Conservation (phyloP, 257 asterid species). For the Ilex aquifolium region DNA sequence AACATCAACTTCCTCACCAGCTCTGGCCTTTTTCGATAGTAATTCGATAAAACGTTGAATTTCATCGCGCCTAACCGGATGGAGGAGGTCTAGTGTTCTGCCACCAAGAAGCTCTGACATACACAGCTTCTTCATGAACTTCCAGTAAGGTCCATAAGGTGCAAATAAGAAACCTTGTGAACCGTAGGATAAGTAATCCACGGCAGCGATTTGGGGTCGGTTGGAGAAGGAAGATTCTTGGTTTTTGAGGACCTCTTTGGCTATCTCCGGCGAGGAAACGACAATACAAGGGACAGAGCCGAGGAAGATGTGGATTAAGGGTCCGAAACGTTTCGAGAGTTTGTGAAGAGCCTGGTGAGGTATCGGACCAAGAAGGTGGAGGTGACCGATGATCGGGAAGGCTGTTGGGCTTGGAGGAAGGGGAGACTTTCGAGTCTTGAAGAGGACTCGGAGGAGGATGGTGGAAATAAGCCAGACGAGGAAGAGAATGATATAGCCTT, state of each 20-base stretch:
- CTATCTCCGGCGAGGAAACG: constrained; percentile 58
- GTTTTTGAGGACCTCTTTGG: constrained; percentile 57
- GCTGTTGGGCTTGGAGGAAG: constrained; percentile 62
- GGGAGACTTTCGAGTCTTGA: constrained; percentile 13
- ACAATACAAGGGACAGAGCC: constrained; percentile 64
- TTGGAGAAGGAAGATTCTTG: constrained; percentile 44
- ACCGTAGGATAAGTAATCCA: constrained; percentile 57
- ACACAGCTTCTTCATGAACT: constrained; percentile 74
- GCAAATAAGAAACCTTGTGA: constrained; percentile 70
- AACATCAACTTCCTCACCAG: constrained; percentile 35
- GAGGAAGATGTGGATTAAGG: constrained; percentile 44
- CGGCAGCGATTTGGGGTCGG: constrained; percentile 45
- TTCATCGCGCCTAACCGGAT: constrained; percentile 50
- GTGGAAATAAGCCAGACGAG: constrained; percentile 40
- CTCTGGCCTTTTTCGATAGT: constrained; percentile 22
- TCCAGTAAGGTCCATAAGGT: constrained; percentile 65
- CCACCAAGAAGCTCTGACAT: constrained; percentile 74
- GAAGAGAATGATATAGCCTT: constrained; percentile 27
- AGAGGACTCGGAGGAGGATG: constrained; percentile 21
- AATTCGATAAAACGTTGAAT: constrained; percentile 19
- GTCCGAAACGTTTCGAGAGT: constrained; percentile 47
- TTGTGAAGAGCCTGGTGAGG: constrained; percentile 75
- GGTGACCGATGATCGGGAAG: constrained; percentile 67
- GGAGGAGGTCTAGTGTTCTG: constrained; percentile 43
- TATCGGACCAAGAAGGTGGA: constrained; percentile 65